phyloP scores from a whole-genome alignment of 75 land plant genomes.

The Pinus tabuliformis region DNA sequence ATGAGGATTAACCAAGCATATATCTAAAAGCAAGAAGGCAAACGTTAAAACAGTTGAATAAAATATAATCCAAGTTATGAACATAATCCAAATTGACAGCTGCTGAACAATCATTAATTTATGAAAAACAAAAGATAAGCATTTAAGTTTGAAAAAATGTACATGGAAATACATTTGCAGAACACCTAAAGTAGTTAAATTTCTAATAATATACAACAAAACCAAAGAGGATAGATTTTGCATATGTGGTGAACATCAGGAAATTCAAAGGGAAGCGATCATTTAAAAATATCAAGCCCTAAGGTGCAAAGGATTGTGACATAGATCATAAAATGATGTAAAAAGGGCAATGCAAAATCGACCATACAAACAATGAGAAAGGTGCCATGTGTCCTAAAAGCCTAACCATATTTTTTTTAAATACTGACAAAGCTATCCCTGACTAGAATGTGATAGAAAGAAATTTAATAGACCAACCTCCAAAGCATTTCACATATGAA shows the following conservation, averaged over 20 bases:
- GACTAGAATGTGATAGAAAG: no score
- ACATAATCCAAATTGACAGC: not conserved
- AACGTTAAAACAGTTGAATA: not conserved
- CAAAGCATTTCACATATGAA: no score
- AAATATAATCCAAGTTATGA: not conserved
- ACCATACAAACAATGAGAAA: not conserved
- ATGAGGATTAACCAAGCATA: not conserved
- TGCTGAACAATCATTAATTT: not conserved
- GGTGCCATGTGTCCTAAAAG: not conserved
- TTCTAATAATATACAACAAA: not conserved
- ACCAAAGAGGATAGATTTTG: not conserved
- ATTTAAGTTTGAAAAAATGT: not conserved
- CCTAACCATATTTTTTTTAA: no score
- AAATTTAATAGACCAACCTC: no score
- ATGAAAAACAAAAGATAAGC: not conserved
- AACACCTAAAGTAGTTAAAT: not conserved
- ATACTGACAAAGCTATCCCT: no score
- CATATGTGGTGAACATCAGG: not conserved
- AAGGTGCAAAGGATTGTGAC: no score
- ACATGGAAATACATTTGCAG: not conserved
- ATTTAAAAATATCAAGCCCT: no score
- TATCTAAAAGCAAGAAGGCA: slow-evolving; percentile 1
- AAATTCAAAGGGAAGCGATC: not conserved
- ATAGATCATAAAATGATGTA: no score
- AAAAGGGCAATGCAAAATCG: not conserved